A percentile compares a stretch with the other conserved stretches of the same genome.
These are phyloP conservation scores for Ophiognomonia clavigignenti-juglandacearum DNA, from an alignment of 2,329 filamentous ascomycete genomes.

Conservation along the genomic window DNA sequence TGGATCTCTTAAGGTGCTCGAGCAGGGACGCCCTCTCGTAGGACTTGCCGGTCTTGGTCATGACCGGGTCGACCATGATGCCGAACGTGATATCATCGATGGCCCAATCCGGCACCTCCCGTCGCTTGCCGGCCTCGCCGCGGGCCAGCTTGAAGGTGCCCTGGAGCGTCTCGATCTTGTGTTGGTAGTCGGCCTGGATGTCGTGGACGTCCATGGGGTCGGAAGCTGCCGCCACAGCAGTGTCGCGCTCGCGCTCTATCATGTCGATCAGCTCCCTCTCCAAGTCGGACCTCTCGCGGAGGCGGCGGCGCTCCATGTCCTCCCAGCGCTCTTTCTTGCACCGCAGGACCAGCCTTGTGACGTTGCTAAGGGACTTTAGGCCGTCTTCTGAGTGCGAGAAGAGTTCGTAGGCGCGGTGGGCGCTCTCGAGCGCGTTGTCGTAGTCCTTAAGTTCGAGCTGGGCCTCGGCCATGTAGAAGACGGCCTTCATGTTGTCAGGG, in stretches of 20 bases:
- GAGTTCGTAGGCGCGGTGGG: constrained; percentile 66
- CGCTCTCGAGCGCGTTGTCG: constrained; percentile 67
- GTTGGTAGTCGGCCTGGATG: constrained; percentile 40
- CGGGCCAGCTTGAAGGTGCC: constrained; percentile 50
- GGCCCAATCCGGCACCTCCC: constrained; percentile 69
- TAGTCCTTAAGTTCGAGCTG: constrained; percentile 69
- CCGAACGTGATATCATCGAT: constrained; percentile 73
- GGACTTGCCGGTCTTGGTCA: constrained; percentile 82
- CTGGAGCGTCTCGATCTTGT: constrained; percentile 40
- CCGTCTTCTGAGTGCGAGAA: constrained; percentile 57
- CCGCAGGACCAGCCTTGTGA: constrained; percentile 68
- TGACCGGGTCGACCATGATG: constrained; percentile 67
- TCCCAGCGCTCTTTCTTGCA: constrained; percentile 89
- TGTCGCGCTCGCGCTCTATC: constrained; percentile 43
- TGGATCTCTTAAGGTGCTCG: constrained; percentile 73
- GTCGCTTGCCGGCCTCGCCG: constrained; percentile 35
- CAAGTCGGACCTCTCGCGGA: constrained; percentile 51
- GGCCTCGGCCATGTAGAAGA: constrained; percentile 79
- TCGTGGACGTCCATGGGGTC: constrained; percentile 44
- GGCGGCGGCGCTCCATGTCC: constrained; percentile 58
- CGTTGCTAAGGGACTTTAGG: constrained; percentile 58
- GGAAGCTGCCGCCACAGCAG: constrained; percentile 32
- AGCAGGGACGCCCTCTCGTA: constrained; percentile 84
- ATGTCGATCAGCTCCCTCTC: constrained; percentile 54
- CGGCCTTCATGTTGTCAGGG: constrained; percentile 69